Conservation (phyloP, 139 green algal species). For the Chlorella sp. region DNA sequence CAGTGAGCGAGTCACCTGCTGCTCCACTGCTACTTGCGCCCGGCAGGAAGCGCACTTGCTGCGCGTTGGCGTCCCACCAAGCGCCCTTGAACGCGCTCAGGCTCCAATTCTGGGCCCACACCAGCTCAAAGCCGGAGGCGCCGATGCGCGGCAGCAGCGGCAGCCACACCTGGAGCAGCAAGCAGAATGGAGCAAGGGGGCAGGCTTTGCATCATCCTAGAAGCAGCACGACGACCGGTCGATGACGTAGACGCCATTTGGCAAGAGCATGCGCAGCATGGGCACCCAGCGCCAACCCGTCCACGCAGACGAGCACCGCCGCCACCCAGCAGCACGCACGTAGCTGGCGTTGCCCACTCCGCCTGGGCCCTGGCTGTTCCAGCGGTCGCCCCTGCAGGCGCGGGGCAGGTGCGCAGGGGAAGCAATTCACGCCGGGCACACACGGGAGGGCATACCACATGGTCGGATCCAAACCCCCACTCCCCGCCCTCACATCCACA, state of each 20-base stretch:
- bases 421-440: too few species aligned
- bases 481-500: constrained; percentile 6
- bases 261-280: too few species aligned
- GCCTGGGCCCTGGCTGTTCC: not conserved
- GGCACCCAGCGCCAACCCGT: too few species aligned
- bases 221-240: too few species aligned
- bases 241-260: too few species aligned
- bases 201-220: too few species aligned
- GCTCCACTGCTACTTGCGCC: not conserved
- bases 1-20: too few species aligned
- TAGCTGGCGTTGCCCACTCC: constrained; percentile 6
- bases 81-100: not conserved
- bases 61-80: not conserved
- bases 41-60: not conserved
- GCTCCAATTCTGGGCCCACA: not conserved
- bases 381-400: constrained; percentile 6
- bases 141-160: constrained; percentile 14
- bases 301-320: too few species aligned
- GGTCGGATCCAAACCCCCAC: too few species aligned
- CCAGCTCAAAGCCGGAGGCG: constrained; percentile 22
- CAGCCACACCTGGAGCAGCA: constrained; percentile 16
- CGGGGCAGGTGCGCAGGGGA: too few species aligned
- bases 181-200: too few species aligned
- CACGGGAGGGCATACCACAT: too few species aligned
- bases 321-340: not conserved